These are phyloP conservation scores for Moringa oleifera DNA, from an alignment of 345 rosid genomes.

Conservation along the genomic window DNA sequence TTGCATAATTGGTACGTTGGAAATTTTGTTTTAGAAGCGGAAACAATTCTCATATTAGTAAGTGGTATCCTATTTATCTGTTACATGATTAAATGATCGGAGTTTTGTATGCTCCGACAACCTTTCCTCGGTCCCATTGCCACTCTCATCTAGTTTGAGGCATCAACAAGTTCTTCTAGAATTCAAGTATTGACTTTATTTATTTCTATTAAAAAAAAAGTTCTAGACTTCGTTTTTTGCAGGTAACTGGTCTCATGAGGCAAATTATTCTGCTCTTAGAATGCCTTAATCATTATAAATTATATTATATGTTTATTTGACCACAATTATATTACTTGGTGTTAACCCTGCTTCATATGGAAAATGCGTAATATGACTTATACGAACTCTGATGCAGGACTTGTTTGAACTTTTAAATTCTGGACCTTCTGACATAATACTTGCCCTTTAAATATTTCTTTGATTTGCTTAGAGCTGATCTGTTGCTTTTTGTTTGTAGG, in stretches of 20 bases:
- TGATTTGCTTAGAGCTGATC: not conserved
- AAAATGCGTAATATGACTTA: too few relatives aligned
- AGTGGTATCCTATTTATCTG: too few relatives aligned
- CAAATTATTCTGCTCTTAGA: not conserved
- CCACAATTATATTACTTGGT: not conserved
- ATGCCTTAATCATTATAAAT: not conserved
- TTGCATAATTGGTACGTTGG: too few relatives aligned
- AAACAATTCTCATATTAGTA: too few relatives aligned
- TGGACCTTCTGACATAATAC: not conserved
- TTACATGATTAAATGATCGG: not conserved
- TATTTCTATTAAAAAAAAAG: too few relatives aligned
- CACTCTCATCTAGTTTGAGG: too few relatives aligned
- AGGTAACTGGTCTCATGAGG: too few relatives aligned
- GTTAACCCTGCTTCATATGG: not conserved
- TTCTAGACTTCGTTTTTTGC: too few relatives aligned
- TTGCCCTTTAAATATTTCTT: not conserved
- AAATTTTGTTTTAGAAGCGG: too few relatives aligned
- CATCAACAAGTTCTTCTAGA: too few relatives aligned
- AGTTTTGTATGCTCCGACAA: not conserved
- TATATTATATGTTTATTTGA: not conserved
- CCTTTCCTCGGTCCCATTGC: too few relatives aligned
- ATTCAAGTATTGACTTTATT: too few relatives aligned
- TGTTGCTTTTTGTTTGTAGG: constrained; percentile 35
- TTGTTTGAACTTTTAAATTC: not conserved
- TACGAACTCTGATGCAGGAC: not conserved